phyloP scores from a whole-genome alignment of 495 filamentous ascomycete genomes.

The Cairneyella variabilis region DNA sequence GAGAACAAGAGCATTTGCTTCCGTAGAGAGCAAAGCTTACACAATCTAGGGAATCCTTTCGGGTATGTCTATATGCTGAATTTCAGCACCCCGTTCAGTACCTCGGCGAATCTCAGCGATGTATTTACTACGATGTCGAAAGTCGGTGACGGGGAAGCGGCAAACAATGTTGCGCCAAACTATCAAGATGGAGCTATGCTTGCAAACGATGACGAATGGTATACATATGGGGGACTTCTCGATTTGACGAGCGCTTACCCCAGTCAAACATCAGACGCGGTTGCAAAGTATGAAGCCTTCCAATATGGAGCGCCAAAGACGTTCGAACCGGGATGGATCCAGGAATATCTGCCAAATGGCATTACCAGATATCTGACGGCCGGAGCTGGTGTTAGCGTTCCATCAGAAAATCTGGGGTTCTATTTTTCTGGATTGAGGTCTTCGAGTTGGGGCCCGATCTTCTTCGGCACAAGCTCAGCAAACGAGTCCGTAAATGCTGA shows the following conservation, averaged over 20 bases:
- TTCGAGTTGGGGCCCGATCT: slow-evolving; percentile 40
- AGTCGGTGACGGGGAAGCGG: slow-evolving; percentile 34
- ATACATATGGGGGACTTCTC: slow-evolving; percentile 46
- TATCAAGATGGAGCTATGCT: slow-evolving; percentile 63
- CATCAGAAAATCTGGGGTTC: slow-evolving; percentile 69
- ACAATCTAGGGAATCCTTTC: slow-evolving; percentile 36
- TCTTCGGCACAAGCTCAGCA: slow-evolving; percentile 18
- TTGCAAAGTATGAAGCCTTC: slow-evolving; percentile 48
- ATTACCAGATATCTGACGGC: slow-evolving; percentile 62
- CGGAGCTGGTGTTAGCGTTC: slow-evolving; percentile 59
- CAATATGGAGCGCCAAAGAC: slow-evolving; percentile 39
- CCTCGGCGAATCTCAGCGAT: slow-evolving; percentile 46
- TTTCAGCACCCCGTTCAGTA: slow-evolving; percentile 55
- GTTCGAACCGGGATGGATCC: slow-evolving; percentile 40
- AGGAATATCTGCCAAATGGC: slow-evolving; percentile 32
- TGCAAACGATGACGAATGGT: slow-evolving; percentile 59
- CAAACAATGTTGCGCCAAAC: slow-evolving; percentile 55
- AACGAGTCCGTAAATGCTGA: slow-evolving; percentile 33
- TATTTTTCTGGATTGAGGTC: slow-evolving; percentile 64
- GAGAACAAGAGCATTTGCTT: slow-evolving; percentile 10
- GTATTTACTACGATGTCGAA: slow-evolving; percentile 45
- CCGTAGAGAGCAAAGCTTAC: background rate
- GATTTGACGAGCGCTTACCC: slow-evolving; percentile 15
- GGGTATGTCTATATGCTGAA: slow-evolving; percentile 52
- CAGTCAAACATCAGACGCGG: slow-evolving; percentile 32